A percentile compares a stretch with the other conserved stretches of the same genome.
phyloP scores from a whole-genome alignment of 768 basidiomycete species.

The Chalciporus piperatus region DNA sequence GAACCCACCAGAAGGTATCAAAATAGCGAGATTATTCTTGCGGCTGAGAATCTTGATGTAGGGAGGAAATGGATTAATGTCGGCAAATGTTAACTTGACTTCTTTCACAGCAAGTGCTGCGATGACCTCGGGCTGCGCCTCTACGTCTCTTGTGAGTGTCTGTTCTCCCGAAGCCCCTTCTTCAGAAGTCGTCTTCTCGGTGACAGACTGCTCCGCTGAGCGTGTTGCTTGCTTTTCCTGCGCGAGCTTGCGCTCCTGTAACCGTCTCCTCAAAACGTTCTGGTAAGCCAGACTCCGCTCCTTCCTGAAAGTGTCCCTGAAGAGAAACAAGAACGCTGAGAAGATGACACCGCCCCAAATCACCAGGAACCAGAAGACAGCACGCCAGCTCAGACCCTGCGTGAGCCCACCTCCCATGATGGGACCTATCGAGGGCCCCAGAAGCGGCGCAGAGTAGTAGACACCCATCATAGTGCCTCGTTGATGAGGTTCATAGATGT shows the following conservation, averaged over 20 bases:
- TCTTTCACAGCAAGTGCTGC: conserved; percentile 22
- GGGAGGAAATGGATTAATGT: conserved; percentile 72
- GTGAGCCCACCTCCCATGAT: conserved; percentile 71
- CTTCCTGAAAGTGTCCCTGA: conserved; percentile 80
- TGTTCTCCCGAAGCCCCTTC: neutral
- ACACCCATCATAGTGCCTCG: conserved; percentile 80
- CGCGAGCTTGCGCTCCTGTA: conserved; percentile 20
- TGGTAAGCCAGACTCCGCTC: conserved; percentile 85
- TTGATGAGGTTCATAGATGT: conserved; percentile 73
- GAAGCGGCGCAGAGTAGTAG: conserved; percentile 75
- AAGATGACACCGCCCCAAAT: conserved; percentile 58
- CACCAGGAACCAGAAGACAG: conserved; percentile 81
- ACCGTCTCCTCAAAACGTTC: conserved; percentile 48
- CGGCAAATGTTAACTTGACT: conserved; percentile 58
- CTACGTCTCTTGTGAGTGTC: conserved; percentile 22
- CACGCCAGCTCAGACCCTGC: conserved; percentile 71
- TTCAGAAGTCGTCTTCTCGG: conserved; percentile 7
- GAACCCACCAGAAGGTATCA: conserved; percentile 37
- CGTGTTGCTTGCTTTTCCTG: conserved; percentile 13
- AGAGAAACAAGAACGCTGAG: conserved; percentile 60
- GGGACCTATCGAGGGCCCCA: conserved; percentile 69
- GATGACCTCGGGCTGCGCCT: conserved; percentile 15
- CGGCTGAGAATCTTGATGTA: conserved; percentile 56
- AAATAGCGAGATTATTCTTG: conserved; percentile 64
- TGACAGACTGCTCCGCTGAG: conserved; percentile 5